Evolutionary conservation across 345 rosid genomes (phyloP), one percentile per base, ranked within the genome.

Genomic region (Salix viminalis): DNA sequence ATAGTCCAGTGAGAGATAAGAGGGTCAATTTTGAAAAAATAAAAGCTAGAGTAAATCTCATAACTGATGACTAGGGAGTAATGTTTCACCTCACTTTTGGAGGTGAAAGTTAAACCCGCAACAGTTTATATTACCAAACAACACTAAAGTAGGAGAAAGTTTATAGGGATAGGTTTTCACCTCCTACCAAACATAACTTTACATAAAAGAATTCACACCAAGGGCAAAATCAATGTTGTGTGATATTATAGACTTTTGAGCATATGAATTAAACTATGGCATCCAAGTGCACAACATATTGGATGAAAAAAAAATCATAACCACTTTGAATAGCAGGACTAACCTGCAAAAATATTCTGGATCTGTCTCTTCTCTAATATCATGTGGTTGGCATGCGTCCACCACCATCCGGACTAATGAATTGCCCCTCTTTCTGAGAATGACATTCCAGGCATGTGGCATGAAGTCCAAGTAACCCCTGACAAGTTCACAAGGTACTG

Each of bases 381-480:
- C 99, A 77, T 83, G 89, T 37, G 99, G 98, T 74, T 76, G 90
- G 66, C 99, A 96, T 32, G 99, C 94, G 83, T 96, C 99, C 68
- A 93, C 97, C 72, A 96, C 84, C 93, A 96, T 87, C 19, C 97
- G 97, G 78, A 91, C 89, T 87, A 83, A 85, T 56, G 87, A 82
- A 81, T 85, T 84, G 69, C 93, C 96, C 79, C 78, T 88, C 84
- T 85, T 91, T 16, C 88, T 78, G 65, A 85, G 89, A 79, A 93
- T 79, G 70, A 84, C 80, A 82, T 96, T 96, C 99, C 99, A 96
- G 28, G 98, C 98, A 88, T 93, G 99, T 48, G 98, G 97, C 82
- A 82, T 76, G 83, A 89, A 96, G 86, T 93, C 98, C 80, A 93
- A 82, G 86, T 96, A 96, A 28, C 99, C 99, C 87, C 99, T 92